These are phyloP conservation scores for Pneumocystis murina DNA, from an alignment of 1,139 yeast genomes.

Conservation along the genomic window DNA sequence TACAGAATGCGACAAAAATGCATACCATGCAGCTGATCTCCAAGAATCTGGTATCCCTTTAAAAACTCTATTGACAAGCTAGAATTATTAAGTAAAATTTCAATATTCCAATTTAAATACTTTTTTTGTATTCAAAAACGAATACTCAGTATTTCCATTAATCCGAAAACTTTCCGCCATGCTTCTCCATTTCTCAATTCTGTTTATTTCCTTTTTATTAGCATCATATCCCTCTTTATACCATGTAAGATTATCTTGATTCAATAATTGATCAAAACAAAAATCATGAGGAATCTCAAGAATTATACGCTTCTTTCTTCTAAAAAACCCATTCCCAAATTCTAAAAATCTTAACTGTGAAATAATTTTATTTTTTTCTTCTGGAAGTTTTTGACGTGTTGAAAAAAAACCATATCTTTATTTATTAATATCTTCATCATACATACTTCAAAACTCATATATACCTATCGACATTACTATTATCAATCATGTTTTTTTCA, in stretches of 20 bases:
- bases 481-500: neutral
- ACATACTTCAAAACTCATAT: neutral
- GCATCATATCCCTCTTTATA: neutral
- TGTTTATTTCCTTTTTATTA: neutral
- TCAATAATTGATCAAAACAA: neutral
- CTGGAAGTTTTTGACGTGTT: neutral
- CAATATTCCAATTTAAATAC: neutral
- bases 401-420: neutral
- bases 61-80: neutral
- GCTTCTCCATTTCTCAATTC: neutral
- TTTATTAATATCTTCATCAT: neutral
- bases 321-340: neutral
- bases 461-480: neutral
- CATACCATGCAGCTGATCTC: slow-evolving; percentile 14
- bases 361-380: neutral
- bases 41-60: slow-evolving; percentile 19
- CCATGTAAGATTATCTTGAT: neutral
- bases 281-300: neutral
- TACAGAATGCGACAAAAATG: slow-evolving; percentile 5
- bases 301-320: neutral
- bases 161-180: neutral
- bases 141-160: neutral
- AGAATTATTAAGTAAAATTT: neutral
- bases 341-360: neutral
- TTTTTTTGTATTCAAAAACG: neutral